A percentile compares a stretch with the other conserved stretches of the same genome.
phyloP scores from a whole-genome alignment of 345 rosid species.

The Geranium brycei region DNA sequence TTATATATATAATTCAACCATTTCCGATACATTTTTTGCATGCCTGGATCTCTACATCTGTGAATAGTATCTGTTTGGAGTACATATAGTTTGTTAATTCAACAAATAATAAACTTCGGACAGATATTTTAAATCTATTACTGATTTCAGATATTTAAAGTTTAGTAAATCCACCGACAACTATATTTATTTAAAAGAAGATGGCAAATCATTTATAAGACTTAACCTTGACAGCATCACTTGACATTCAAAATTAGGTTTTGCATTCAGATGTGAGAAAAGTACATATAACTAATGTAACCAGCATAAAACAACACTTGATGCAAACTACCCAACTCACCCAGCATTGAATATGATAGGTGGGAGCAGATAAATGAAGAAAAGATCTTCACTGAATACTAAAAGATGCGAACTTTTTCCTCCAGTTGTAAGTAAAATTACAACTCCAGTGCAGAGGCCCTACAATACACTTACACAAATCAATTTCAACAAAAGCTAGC shows the following conservation, averaged over 20 bases:
- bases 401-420: conserved; percentile 76
- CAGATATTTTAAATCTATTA: no score
- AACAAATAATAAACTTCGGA: not conserved
- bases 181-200: not conserved
- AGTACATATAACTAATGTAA: not conserved
- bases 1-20: no score
- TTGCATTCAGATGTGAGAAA: not conserved
- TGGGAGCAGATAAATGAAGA: conserved; percentile 96
- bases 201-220: not conserved
- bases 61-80: not conserved
- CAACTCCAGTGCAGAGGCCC: conserved; percentile 84
- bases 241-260: not conserved
- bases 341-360: conserved; percentile 97
- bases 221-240: not conserved
- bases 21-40: no score
- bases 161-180: not conserved
- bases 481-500: not conserved
- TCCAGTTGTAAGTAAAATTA: conserved; percentile 61
- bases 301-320: not conserved
- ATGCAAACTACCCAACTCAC: conserved; percentile 24
- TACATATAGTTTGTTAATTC: not conserved
- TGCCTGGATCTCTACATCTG: no score
- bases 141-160: not conserved
- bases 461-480: conserved; percentile 13
- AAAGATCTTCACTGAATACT: conserved; percentile 90